Conservation (phyloP, 164 flowering plant species). For the Vitis rupestris region DNA sequence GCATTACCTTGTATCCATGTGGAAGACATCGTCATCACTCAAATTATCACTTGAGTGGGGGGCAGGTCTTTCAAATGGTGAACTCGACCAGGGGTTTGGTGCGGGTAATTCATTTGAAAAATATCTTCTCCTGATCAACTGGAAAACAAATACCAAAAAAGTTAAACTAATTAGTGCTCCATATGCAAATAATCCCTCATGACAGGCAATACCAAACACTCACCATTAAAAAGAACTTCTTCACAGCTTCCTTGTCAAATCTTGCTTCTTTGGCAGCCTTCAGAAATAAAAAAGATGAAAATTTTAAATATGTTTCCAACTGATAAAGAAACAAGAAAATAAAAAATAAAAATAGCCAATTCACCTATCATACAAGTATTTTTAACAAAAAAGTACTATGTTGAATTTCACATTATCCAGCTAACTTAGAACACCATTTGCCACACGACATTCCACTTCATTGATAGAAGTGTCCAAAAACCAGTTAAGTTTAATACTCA, state of each 20-base stretch:
- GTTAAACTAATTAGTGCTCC: background rate
- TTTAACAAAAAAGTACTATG: no score
- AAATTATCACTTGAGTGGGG: conserved; percentile 45
- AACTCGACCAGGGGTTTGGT: conserved; percentile 62
- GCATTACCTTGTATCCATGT: conserved; percentile 51
- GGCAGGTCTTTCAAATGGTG: conserved; percentile 45
- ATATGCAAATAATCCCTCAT: no score
- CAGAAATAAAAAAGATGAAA: conserved; percentile 13
- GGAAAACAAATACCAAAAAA: conserved; percentile 17
- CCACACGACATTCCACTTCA: no score
- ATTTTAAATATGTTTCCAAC: background rate
- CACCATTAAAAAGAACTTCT: conserved; percentile 86
- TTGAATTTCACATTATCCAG: no score
- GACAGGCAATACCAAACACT: conserved; percentile 20
- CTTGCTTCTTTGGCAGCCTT: conserved; percentile 98
- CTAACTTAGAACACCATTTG: no score
- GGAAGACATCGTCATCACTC: conserved; percentile 57
- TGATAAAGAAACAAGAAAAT: background rate
- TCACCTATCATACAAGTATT: no score
- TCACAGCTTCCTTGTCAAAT: conserved; percentile 90
- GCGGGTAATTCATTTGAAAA: conserved; percentile 75
- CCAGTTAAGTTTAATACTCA: no score
- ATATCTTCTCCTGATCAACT: conserved; percentile 96
- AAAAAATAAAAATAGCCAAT: background rate
- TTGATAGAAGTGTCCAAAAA: no score